Base-by-base conservation (phyloP, 805 yeast species). In the Suhomyces emberorum region DNA sequence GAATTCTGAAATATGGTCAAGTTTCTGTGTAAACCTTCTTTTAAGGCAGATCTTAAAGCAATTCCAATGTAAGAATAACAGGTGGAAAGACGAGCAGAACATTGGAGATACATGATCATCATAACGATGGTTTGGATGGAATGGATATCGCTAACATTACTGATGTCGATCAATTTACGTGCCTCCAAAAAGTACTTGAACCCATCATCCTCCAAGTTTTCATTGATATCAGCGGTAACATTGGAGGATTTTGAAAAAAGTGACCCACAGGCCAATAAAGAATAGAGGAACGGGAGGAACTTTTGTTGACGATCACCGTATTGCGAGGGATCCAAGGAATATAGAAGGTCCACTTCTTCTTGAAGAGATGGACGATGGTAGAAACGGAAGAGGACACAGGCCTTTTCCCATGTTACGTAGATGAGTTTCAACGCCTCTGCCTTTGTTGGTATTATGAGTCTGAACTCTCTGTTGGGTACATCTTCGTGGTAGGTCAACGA, bases 51-150 rank as follows among this genome's bases (percentile, higher is more conserved):
- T 52, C 96, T 66, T 31, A 88, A 60, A 0, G 95, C 96, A 35
- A 87, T 81, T 6, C 96, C 96, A 43, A 88, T 84, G 56, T 87
- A 88, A 0, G 95, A 81, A 57, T 88, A 88, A 57, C 96, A 87
- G 1, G 95, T 83, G 0, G 91, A 81, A 38, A 88, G 66, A 45
- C 93, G 72, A 0, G 96, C 95, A 3, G 95, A 83, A 52, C 95
- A 87, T 59, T 88, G 96, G 32, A 88, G 62, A 59, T 86, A 88
- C 44, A 88, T 69, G 15, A 86, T 81, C 73, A 88, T 69, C 89
- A 87, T 86, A 22, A 88, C 87, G 37, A 88, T 74, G 0, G 96
- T 81, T 60, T 88, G 95, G 42, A 88, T 86, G 8, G 93, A 81
- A 46, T 77, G 79, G 4, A 84, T 73, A 55, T 86, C 95, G 11